These are phyloP conservation scores for Hypsizygus ulmarius DNA, from an alignment of 1,284 basidiomycete genomes.

Conservation along the genomic window DNA sequence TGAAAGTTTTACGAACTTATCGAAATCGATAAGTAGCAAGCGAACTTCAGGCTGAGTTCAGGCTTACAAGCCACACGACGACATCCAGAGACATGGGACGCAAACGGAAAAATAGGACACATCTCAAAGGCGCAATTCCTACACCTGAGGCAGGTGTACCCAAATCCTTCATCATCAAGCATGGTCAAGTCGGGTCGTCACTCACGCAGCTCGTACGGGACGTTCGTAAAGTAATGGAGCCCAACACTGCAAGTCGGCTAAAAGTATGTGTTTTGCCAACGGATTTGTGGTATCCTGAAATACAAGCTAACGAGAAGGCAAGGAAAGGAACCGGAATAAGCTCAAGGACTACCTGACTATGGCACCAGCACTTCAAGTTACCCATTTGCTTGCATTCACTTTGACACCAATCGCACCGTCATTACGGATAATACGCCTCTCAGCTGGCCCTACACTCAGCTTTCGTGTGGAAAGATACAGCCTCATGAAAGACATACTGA, in stretches of 20 bases:
- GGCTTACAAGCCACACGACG: not conserved
- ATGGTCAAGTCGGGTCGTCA: constrained; percentile 89
- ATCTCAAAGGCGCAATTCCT: constrained; percentile 61
- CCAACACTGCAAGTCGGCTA: constrained; percentile 92
- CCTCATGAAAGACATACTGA: constrained; percentile 80
- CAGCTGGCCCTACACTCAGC: constrained; percentile 90
- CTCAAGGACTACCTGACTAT: constrained; percentile 94
- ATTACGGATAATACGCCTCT: constrained; percentile 85
- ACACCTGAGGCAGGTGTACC: constrained; percentile 44
- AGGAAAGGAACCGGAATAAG: constrained; percentile 93
- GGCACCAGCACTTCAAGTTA: constrained; percentile 89
- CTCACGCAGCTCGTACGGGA: constrained; percentile 88
- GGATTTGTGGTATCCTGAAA: not conserved
- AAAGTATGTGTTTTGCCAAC: constrained; percentile 51
- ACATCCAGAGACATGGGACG: constrained; percentile 55
- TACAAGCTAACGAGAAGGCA: constrained; percentile 11
- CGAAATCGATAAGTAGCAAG: not conserved
- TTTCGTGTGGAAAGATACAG: constrained; percentile 94
- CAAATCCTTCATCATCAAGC: constrained; percentile 90
- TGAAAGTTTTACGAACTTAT: constrained; percentile 3
- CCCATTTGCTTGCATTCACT: constrained; percentile 92
- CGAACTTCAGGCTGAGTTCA: constrained; percentile 8
- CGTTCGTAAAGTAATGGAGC: constrained; percentile 95
- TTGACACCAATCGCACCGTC: constrained; percentile 84
- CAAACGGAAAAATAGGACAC: constrained; percentile 83